These are phyloP conservation scores for Talaromyces sp. DNA, from an alignment of 2,329 filamentous ascomycete genomes.

Conservation along the genomic window DNA sequence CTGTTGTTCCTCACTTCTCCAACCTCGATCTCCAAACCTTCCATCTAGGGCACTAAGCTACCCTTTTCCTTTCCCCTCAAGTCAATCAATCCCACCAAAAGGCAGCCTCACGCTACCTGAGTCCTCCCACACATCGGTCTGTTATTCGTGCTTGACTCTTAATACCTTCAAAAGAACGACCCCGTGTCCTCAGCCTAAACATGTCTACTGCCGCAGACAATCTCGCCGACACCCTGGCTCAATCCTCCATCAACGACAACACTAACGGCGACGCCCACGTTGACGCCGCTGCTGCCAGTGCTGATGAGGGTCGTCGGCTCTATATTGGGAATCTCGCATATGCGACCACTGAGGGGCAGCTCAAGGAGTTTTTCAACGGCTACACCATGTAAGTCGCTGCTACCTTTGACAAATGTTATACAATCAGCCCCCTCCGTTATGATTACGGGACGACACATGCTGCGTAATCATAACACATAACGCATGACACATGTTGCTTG, in stretches of 20 bases:
- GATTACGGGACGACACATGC: not conserved
- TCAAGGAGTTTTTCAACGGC: conserved; percentile 99
- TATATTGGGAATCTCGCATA: conserved; percentile 99
- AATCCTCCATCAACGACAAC: conserved; percentile 61
- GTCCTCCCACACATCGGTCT: conserved; percentile 51
- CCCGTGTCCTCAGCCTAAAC: conserved; percentile 49
- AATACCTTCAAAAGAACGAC: conserved; percentile 14
- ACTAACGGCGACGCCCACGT: conserved; percentile 64
- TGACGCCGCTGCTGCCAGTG: conserved; percentile 92
- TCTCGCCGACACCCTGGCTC: conserved; percentile 64
- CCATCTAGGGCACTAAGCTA: conserved; percentile 87
- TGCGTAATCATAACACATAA: not conserved
- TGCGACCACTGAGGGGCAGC: conserved; percentile 99
- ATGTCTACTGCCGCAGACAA: conserved; percentile 85
- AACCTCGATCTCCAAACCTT: conserved; percentile 26
- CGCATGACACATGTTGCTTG: not conserved
- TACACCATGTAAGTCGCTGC: conserved; percentile 88
- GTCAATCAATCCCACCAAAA: conserved; percentile 34
- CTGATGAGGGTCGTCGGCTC: conserved; percentile 96
- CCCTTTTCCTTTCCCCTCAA: conserved; percentile 65
- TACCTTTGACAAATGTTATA: not conserved
- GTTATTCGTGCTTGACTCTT: conserved; percentile 13
- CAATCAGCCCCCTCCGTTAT: not conserved
- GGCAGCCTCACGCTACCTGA: conserved; percentile 59
- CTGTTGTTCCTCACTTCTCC: conserved; percentile 20